A percentile compares a stretch with the other conserved stretches of the same genome.
Evolutionary conservation across 179 eudicot species (phyloP).

Genomic region (Silene noctiflora): DNA sequence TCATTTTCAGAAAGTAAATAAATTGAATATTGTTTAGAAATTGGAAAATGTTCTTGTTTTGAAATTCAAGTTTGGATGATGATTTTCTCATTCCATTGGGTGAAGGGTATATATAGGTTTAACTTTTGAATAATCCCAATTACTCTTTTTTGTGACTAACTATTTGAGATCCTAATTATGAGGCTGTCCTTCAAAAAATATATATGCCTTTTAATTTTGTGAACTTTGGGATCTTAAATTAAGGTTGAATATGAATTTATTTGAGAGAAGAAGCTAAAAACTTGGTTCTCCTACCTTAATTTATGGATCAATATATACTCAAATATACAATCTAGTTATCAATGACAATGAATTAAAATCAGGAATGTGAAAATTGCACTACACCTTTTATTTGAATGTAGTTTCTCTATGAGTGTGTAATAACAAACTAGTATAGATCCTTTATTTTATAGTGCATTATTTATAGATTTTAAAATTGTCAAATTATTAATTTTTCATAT

Average conservation of each 20-base stretch:
- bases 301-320: too few species aligned
- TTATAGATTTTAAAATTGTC: too few species aligned
- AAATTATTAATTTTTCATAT: too few species aligned
- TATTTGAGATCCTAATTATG: background rate
- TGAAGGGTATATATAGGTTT: background rate
- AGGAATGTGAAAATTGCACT: too few species aligned
- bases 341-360: too few species aligned
- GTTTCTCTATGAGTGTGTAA: too few species aligned
- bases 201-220: background rate
- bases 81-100: background rate
- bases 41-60: background rate
- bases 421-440: too few species aligned
- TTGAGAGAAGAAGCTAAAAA: background rate
- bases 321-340: too few species aligned
- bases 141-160: background rate
- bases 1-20: slow-evolving; percentile 28
- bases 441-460: too few species aligned
- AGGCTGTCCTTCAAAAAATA: background rate
- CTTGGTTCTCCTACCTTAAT: too few species aligned
- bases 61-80: too few species aligned
- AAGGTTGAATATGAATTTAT: background rate
- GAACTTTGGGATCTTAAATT: background rate
- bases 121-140: background rate
- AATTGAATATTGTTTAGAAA: background rate
- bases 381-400: too few species aligned